Conservation (phyloP, 192 early-diverging fungal species). For the Backusella mclennaniae region DNA sequence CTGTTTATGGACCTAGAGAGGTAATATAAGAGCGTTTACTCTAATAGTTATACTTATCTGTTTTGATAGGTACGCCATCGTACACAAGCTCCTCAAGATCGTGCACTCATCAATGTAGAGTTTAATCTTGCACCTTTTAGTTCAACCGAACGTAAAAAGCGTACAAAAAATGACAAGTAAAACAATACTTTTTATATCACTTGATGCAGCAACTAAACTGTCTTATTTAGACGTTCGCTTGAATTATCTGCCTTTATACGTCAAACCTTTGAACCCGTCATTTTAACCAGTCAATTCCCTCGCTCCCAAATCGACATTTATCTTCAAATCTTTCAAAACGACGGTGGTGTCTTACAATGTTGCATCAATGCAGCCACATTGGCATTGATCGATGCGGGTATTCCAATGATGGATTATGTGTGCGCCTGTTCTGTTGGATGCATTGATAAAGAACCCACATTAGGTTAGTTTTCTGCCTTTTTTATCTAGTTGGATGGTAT, state of each 20-base stretch:
- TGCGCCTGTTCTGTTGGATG: slow-evolving; percentile 88
- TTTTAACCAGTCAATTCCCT: slow-evolving; percentile 71
- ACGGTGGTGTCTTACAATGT: slow-evolving; percentile 76
- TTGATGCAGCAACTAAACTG: background rate
- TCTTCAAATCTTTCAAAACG: slow-evolving; percentile 89
- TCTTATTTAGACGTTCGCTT: slow-evolving; percentile 64
- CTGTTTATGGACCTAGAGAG: slow-evolving; percentile 93
- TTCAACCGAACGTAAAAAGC: slow-evolving; percentile 80
- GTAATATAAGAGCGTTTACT: slow-evolving; percentile 21
- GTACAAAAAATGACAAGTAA: slow-evolving; percentile 85
- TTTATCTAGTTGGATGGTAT: too few relatives aligned
- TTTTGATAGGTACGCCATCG: slow-evolving; percentile 52
- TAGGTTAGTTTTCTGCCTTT: slow-evolving; percentile 43
- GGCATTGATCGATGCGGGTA: slow-evolving; percentile 80
- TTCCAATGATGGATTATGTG: slow-evolving; percentile 81
- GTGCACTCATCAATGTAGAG: slow-evolving; percentile 83
- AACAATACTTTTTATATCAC: background rate
- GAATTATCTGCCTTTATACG: slow-evolving; percentile 84
- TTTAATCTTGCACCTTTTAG: slow-evolving; percentile 92
- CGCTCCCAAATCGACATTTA: slow-evolving; percentile 93
- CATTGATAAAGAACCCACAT: slow-evolving; percentile 70
- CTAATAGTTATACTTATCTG: background rate
- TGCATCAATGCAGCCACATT: slow-evolving; percentile 85
- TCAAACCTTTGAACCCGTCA: slow-evolving; percentile 90
- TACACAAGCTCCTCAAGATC: slow-evolving; percentile 59